Conservation (phyloP, 176 grass and related monocot genomes). For the Musa schizocarpa region DNA sequence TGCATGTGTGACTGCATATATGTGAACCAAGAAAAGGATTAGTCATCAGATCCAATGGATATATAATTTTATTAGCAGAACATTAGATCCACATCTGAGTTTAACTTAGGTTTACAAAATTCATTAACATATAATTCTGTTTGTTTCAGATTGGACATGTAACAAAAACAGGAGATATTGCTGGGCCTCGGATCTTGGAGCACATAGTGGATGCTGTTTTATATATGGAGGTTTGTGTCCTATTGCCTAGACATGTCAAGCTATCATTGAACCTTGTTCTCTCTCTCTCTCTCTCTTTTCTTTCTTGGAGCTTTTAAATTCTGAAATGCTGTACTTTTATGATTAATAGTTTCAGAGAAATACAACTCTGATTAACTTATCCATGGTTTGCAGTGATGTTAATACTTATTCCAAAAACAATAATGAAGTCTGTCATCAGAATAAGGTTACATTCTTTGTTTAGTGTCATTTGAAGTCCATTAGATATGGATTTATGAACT, state of each 20-base stretch:
- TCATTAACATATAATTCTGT: slow-evolving; percentile 14
- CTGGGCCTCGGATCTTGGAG: slow-evolving; percentile 85
- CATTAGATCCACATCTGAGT: slow-evolving; percentile 1
- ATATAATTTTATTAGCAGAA: background rate
- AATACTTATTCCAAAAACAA: background rate
- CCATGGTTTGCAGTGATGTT: background rate
- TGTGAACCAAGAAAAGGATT: background rate
- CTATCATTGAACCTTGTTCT: background rate
- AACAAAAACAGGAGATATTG: slow-evolving; percentile 84
- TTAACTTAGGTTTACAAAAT: background rate
- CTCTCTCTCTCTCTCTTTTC: background rate
- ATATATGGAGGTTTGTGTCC: slow-evolving; percentile 75
- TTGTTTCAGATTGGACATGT: slow-evolving; percentile 82
- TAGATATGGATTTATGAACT: background rate
- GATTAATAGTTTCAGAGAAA: background rate
- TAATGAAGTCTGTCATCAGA: background rate
- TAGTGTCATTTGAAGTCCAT: background rate
- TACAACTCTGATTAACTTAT: background rate
- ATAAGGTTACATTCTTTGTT: background rate
- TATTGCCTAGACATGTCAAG: background rate
- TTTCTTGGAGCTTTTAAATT: background rate
- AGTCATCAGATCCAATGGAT: background rate
- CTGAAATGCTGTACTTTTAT: background rate
- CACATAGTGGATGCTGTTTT: slow-evolving; percentile 98
- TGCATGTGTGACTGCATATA: too few relatives aligned